These are phyloP conservation scores for Phytopythium litorale DNA, from an alignment of 352 stramenopile species.

Conservation along the genomic window DNA sequence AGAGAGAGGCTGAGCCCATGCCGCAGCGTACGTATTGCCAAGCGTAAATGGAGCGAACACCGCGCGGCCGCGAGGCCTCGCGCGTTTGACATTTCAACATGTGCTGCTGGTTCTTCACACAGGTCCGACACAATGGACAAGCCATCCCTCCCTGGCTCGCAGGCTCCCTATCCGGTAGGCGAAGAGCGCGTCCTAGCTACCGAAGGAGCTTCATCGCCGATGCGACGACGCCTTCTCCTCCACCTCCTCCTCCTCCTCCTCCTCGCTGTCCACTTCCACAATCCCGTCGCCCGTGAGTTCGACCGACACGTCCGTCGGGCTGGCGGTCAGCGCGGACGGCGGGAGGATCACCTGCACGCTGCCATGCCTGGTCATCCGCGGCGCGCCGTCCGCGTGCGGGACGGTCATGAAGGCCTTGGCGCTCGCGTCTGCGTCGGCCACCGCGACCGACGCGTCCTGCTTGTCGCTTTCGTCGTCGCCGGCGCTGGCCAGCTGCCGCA, in stretches of 20 bases:
- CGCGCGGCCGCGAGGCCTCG: neutral
- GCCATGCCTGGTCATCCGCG: conserved; percentile 53
- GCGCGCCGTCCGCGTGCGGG: conserved; percentile 25
- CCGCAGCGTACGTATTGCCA: neutral
- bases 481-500: conserved; percentile 26
- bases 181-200: neutral
- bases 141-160: neutral
- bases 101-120: neutral
- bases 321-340: conserved; percentile 14
- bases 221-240: neutral
- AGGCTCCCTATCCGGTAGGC: too few species aligned
- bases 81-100: conserved; percentile 1
- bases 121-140: neutral
- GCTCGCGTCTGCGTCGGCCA: conserved; percentile 27
- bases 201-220: neutral
- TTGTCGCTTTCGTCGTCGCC: conserved; percentile 11
- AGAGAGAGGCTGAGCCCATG: neutral
- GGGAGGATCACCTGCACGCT: conserved; percentile 62
- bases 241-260: conserved; percentile 19
- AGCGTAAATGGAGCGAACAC: neutral
- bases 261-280: conserved; percentile 14
- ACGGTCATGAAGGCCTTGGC: conserved; percentile 26
- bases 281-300: conserved; percentile 18
- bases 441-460: conserved; percentile 2
- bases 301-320: conserved; percentile 29